These are phyloP conservation scores for Penicillium odoratum DNA, from an alignment of 495 filamentous ascomycete genomes.

Conservation along the genomic window DNA sequence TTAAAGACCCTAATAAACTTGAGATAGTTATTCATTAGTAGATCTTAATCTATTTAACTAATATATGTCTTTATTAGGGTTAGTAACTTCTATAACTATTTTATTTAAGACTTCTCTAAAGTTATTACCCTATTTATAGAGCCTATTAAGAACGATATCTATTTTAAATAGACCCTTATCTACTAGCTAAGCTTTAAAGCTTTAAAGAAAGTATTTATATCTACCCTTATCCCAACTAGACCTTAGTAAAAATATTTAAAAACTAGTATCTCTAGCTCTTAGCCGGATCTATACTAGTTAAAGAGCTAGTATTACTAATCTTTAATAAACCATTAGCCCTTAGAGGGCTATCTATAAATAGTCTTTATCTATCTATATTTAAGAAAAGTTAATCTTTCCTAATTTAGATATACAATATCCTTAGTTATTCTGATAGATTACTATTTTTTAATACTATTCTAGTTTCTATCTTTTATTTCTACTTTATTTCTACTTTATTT, in stretches of 20 bases:
- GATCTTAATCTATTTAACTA: constrained; percentile 3
- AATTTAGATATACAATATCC: no score
- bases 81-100: constrained; percentile 1
- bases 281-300: no score
- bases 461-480: no score
- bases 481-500: no score
- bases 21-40: not conserved
- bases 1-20: not conserved
- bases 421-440: no score
- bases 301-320: no score
- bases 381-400: no score
- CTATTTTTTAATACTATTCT: no score
- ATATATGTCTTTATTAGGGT: constrained; percentile 2
- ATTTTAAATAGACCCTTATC: not conserved
- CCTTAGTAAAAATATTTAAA: not conserved
- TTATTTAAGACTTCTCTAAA: not conserved
- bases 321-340: no score
- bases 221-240: not conserved
- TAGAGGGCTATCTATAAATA: no score
- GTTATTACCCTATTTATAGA: not conserved
- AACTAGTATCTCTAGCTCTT: not conserved
- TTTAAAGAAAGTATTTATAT: not conserved
- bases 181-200: constrained; percentile 1
- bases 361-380: no score
- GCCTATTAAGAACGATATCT: not conserved